Evolutionary conservation across 768 basidiomycete genomes (phyloP).

Genomic region (Kockovaella imperatae): DNA sequence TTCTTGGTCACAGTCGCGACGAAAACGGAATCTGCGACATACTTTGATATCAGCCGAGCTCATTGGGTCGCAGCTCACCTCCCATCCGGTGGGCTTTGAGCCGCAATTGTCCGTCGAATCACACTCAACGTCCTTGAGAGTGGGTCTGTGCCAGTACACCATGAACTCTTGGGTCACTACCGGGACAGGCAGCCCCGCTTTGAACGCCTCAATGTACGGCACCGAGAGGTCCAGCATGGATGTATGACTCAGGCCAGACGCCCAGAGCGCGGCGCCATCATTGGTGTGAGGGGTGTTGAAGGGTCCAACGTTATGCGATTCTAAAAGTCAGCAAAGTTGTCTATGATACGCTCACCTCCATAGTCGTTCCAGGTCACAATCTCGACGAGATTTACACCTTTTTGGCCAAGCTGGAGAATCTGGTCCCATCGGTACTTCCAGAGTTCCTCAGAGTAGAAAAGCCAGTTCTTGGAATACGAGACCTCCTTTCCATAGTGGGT

Average conservation of each 20-base stretch:
- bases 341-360: constrained; percentile 6
- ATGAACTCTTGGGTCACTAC: constrained; percentile 37
- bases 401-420: constrained; percentile 25
- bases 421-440: constrained; percentile 43
- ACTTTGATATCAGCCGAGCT: constrained; percentile 2
- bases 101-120: constrained; percentile 41
- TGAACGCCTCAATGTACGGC: constrained; percentile 44
- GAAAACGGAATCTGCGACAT: constrained; percentile 37
- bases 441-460: constrained; percentile 40
- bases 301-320: constrained; percentile 42
- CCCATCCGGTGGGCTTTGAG: constrained; percentile 37
- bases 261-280: constrained; percentile 41
- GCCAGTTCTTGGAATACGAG: constrained; percentile 43
- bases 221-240: constrained; percentile 39
- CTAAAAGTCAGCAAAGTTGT: constrained; percentile 9
- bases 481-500: constrained; percentile 41
- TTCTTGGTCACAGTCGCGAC: constrained; percentile 34
- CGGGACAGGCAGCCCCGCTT: constrained; percentile 24
- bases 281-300: constrained; percentile 37
- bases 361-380: constrained; percentile 40
- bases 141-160: constrained; percentile 42
- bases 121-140: constrained; percentile 35
- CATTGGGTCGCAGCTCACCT: constrained; percentile 13
- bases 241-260: constrained; percentile 38
- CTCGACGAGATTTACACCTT: constrained; percentile 33